Conservation (phyloP, 2,329 filamentous ascomycete species). For the Aspergillus amoenus region DNA sequence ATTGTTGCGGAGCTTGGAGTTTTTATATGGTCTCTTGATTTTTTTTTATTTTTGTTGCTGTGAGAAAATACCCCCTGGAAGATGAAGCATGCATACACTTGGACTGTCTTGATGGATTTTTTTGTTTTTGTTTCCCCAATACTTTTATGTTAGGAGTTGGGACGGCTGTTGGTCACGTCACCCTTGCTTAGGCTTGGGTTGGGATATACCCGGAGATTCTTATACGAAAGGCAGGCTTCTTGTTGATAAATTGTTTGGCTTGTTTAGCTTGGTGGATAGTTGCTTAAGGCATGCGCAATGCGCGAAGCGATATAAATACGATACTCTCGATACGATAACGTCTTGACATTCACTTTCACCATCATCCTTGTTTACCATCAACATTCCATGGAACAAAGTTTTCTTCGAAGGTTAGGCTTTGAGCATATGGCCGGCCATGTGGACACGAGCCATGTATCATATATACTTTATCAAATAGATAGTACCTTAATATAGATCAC, state of each 20-base stretch:
- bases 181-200: slow-evolving; percentile 1
- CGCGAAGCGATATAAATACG: background rate
- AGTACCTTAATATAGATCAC: background rate
- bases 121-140: background rate
- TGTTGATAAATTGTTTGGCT: slow-evolving; percentile 4
- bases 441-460: background rate
- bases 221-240: background rate
- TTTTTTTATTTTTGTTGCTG: slow-evolving; percentile 1
- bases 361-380: too few relatives aligned
- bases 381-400: too few relatives aligned
- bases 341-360: background rate
- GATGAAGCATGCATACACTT: slow-evolving; percentile 12
- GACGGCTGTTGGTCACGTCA: background rate
- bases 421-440: background rate
- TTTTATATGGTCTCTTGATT: background rate
- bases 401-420: background rate
- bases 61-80: slow-evolving; percentile 13
- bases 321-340: background rate
- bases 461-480: background rate
- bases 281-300: background rate
- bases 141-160: slow-evolving; percentile 8
- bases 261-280: background rate
- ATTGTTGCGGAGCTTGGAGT: slow-evolving; percentile 6
- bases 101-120: slow-evolving; percentile 2
- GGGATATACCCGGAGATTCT: slow-evolving; percentile 1